Base-by-base conservation (phyloP, 208 protist species). In the Trypanosomatidae sp. region DNA sequence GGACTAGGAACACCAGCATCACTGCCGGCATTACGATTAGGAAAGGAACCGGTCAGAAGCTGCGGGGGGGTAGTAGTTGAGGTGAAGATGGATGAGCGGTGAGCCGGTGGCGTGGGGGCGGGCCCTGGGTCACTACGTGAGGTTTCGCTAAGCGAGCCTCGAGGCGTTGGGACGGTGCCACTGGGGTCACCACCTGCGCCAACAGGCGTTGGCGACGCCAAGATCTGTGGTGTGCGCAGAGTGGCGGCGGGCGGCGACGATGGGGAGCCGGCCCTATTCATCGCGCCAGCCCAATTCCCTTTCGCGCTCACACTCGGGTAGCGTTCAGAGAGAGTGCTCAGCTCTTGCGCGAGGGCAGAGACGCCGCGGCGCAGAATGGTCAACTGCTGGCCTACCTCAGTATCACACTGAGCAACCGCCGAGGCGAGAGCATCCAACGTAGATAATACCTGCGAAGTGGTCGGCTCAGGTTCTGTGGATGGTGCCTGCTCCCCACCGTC, bases 301-400 rank as follows among this genome's bases (percentile, higher is more conserved):
- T 66, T 52, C 22, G 52, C 25, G 56, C 30, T 64, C 66, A 76
- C 59, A 7, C 25, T 59, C 3, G 67, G 81, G 66, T 52, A 75
- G 69, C 55, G 71, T n/a, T 68, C 77, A 22, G 62, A 62, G 28
- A 77, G 39, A 13, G 44, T 65, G 50, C 64, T 75, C 9, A 83
- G 50, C 46, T 81, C 69, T 28, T 71, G 58, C 30, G 75, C 19
- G 17, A 80, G 66, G 43, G 58, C 69, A 50, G 76, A 80, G 55
- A 81, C 77, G n/a, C 76, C 62, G 2, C 67, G 64, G 13, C 83
- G 82, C 66, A 86, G 49, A 13, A 47, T 25, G 10, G 60, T 36
- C 60, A 90, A 46, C 17, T 70, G 71, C 47, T 74, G 69, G 9
- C 66, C 41, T 36, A 90, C 71, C 28, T 77, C 66, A 0, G 68